These are phyloP conservation scores for Coelastrella sp. DNA, from an alignment of 139 green algal genomes.

Conservation along the genomic window DNA sequence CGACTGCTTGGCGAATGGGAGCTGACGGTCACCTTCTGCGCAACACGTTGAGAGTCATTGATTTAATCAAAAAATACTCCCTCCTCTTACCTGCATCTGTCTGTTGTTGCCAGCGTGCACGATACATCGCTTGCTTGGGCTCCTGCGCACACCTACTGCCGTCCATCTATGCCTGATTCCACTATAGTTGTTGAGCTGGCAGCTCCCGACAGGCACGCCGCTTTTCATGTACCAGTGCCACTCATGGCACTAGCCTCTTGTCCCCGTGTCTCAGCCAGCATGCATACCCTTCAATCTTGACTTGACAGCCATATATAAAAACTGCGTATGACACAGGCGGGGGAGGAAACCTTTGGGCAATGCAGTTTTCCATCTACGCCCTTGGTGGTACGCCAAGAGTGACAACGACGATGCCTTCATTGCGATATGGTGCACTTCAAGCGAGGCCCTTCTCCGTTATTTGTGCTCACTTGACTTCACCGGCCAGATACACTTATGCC, in stretches of 20 bases:
- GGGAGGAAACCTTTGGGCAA: too few species aligned
- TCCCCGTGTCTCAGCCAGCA: neutral
- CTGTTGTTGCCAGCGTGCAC: neutral
- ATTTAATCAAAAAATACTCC: neutral
- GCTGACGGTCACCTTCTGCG: too few species aligned
- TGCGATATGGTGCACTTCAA: too few species aligned
- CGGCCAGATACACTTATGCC: too few species aligned
- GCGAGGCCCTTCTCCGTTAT: too few species aligned
- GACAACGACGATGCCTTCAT: too few species aligned
- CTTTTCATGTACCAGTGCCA: neutral
- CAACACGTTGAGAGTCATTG: neutral
- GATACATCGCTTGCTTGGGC: neutral
- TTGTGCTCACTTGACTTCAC: too few species aligned
- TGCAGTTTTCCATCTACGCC: too few species aligned
- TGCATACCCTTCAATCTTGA: neutral
- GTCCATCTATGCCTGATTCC: neutral
- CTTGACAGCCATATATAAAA: too few species aligned
- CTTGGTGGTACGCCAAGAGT: too few species aligned
- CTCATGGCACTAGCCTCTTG: neutral
- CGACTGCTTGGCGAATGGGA: too few species aligned
- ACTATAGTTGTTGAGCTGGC: neutral
- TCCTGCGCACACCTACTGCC: neutral
- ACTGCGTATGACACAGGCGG: too few species aligned
- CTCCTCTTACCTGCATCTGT: neutral
- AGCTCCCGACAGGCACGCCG: neutral